phyloP scores from a whole-genome alignment of 306 rosid species.

The Sindora glabra region DNA sequence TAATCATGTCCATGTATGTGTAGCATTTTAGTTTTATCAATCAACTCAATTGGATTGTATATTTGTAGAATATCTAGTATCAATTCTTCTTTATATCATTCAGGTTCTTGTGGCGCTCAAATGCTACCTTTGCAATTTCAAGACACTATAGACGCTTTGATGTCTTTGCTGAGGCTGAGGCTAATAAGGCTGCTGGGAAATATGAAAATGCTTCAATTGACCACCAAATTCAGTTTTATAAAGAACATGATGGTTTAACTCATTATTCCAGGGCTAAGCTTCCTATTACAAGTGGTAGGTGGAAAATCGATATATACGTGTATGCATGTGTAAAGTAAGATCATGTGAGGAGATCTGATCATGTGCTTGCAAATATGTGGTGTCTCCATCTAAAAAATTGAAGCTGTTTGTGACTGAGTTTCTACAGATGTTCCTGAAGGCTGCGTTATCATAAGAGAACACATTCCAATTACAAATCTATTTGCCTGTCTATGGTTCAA shows the following conservation, averaged over 20 bases:
- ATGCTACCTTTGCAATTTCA: slow-evolving; percentile 91
- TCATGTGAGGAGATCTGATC: slow-evolving; percentile 3
- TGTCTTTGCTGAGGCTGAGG: slow-evolving; percentile 94
- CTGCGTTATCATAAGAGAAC: slow-evolving; percentile 86
- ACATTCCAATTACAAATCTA: slow-evolving; percentile 82
- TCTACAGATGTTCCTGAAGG: slow-evolving; percentile 97
- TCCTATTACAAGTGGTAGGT: slow-evolving; percentile 93
- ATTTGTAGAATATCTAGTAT: too few relatives aligned
- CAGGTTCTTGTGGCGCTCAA: slow-evolving; percentile 98
- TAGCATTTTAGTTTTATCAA: too few relatives aligned
- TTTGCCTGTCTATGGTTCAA: slow-evolving; percentile 98
- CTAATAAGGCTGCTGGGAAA: slow-evolving; percentile 90
- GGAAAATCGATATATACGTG: slow-evolving; percentile 3
- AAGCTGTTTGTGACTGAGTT: slow-evolving; percentile 22
- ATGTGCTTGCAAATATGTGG: slow-evolving; percentile 3
- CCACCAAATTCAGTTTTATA: slow-evolving; percentile 72
- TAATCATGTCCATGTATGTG: too few relatives aligned
- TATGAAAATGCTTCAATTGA: slow-evolving; percentile 80
- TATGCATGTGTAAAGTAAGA: slow-evolving; percentile 9
- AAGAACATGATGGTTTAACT: slow-evolving; percentile 63
- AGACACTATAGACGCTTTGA: slow-evolving; percentile 91
- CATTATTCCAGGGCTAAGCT: slow-evolving; percentile 73
- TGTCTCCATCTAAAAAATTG: not conserved
- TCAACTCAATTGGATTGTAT: too few relatives aligned
- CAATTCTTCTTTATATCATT: too few relatives aligned